phyloP scores from a whole-genome alignment of 2,329 filamentous ascomycete genomes.

The Ambrosiella cleistominuta region DNA sequence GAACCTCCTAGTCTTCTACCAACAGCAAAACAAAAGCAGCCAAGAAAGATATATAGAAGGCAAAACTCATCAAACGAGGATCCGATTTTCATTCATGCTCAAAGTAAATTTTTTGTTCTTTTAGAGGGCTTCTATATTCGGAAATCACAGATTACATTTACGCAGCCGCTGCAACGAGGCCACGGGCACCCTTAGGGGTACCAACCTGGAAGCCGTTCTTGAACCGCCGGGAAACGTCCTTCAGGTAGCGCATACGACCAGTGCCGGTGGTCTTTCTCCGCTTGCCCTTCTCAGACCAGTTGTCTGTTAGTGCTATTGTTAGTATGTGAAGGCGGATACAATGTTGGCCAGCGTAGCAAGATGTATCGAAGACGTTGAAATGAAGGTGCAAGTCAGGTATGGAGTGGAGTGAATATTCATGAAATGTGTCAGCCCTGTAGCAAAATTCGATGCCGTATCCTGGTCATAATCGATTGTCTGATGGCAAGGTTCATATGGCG shows the following conservation, averaged over 20 bases:
- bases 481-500: too few relatives aligned
- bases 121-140: constrained; percentile 15
- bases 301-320: constrained; percentile 42
- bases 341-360: not conserved
- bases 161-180: constrained; percentile 30
- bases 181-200: constrained; percentile 66
- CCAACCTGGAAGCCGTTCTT: constrained; percentile 96
- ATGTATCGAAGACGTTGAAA: not conserved
- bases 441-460: too few relatives aligned
- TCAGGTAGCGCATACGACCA: constrained; percentile 90
- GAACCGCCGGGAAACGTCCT: constrained; percentile 81
- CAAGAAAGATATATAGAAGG: not conserved
- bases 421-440: too few relatives aligned
- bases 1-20: not conserved
- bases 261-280: constrained; percentile 98
- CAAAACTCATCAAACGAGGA: not conserved
- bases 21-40: not conserved
- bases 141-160: constrained; percentile 16
- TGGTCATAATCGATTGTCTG: too few relatives aligned
- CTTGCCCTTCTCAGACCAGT: constrained; percentile 99
- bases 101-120: constrained; percentile 14
- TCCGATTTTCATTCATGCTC: not conserved
- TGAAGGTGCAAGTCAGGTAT: too few relatives aligned
- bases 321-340: not conserved
- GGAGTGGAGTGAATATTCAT: too few relatives aligned